phyloP scores from a whole-genome alignment of 306 rosid genomes.

The Vigna mungo region DNA sequence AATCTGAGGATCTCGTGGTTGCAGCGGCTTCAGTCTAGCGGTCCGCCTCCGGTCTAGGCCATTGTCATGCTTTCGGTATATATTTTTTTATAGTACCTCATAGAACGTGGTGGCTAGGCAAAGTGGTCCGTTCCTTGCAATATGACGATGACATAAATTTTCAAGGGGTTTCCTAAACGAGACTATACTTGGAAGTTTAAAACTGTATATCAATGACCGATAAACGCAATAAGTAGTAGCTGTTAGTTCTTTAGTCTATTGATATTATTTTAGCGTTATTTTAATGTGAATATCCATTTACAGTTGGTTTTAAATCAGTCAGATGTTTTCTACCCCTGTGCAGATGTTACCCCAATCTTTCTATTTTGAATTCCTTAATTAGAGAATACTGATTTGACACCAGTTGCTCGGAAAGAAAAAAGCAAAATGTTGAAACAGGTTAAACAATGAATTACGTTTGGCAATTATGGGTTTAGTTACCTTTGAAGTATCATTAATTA shows the following conservation, averaged over 20 bases:
- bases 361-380: too few species aligned
- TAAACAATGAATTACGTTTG: neutral
- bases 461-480: neutral
- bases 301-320: neutral
- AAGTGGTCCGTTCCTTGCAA: slow-evolving; percentile 19
- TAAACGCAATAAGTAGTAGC: neutral
- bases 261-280: neutral
- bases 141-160: slow-evolving; percentile 23
- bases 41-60: slow-evolving; percentile 49
- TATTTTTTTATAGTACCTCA: slow-evolving; percentile 31
- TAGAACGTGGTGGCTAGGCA: slow-evolving; percentile 14
- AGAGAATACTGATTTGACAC: too few species aligned
- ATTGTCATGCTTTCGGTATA: neutral
- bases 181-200: slow-evolving; percentile 18
- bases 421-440: neutral
- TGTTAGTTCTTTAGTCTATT: slow-evolving; percentile 12
- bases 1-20: slow-evolving; percentile 71
- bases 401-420: too few species aligned
- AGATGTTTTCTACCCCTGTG: neutral
- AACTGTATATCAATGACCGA: slow-evolving; percentile 10
- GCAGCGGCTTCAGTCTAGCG: slow-evolving; percentile 66
- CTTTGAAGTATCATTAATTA: neutral
- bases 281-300: slow-evolving; percentile 5
- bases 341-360: too few species aligned
- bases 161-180: neutral